These are phyloP conservation scores for Erucastrum elatum DNA, from an alignment of 345 rosid genomes.

Conservation along the genomic window DNA sequence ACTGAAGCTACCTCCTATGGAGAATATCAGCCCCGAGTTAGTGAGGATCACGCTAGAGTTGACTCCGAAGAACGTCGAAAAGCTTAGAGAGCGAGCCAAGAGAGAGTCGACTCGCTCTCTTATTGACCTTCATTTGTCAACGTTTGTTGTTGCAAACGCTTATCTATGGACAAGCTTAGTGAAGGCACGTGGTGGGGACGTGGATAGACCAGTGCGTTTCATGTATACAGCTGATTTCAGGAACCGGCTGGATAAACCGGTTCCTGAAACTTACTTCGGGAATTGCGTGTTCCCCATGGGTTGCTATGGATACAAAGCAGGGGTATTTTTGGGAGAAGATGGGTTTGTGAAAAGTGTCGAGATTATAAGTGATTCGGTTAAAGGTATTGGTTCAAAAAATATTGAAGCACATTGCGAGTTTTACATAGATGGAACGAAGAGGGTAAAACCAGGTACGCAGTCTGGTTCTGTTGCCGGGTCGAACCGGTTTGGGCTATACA, in stretches of 20 bases:
- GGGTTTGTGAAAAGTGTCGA: conserved; percentile 26
- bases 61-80: conserved; percentile 23
- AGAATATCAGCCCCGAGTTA: neutral
- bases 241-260: conserved; percentile 22
- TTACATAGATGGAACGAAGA: neutral
- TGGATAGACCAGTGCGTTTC: neutral
- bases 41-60: conserved; percentile 35
- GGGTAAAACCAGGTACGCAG: conserved; percentile 11
- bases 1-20: neutral
- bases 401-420: neutral
- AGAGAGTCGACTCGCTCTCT: neutral
- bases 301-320: conserved; percentile 6
- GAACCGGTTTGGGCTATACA: conserved; percentile 19
- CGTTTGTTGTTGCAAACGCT: conserved; percentile 37
- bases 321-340: neutral
- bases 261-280: conserved; percentile 41
- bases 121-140: conserved; percentile 33
- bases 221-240: conserved; percentile 36
- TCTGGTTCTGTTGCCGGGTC: conserved; percentile 18
- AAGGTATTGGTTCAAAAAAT: neutral
- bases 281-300: conserved; percentile 22
- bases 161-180: conserved; percentile 23
- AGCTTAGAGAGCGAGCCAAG: conserved; percentile 25
- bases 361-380: conserved; percentile 3
- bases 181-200: conserved; percentile 20